phyloP scores from a whole-genome alignment of 306 rosid genomes.

The Acacia acuminata region DNA sequence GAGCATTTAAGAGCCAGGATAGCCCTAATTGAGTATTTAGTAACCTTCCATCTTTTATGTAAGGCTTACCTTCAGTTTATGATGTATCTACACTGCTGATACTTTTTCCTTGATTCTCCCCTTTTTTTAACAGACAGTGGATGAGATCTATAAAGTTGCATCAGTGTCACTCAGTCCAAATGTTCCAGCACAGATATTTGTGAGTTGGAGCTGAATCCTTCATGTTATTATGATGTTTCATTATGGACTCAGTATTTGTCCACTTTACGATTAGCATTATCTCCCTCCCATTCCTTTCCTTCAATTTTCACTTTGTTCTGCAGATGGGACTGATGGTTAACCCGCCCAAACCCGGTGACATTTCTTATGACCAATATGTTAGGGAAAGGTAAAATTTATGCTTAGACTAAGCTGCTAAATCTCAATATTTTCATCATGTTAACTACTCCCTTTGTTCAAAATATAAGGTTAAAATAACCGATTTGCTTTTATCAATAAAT shows the following conservation, averaged over 20 bases:
- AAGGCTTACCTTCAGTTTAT: constrained; percentile 12
- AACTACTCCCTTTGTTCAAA: background rate
- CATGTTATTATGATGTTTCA: constrained; percentile 13
- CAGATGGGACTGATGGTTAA: constrained; percentile 98
- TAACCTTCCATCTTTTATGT: constrained; percentile 29
- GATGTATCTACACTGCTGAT: constrained; percentile 8
- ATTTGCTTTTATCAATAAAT: no score
- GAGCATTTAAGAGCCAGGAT: background rate
- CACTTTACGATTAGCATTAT: constrained; percentile 2
- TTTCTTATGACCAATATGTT: constrained; percentile 76
- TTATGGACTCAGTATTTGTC: constrained; percentile 16
- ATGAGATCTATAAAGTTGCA: constrained; percentile 92
- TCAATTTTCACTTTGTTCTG: constrained; percentile 32
- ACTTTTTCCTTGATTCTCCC: constrained; percentile 29
- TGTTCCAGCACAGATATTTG: constrained; percentile 99
- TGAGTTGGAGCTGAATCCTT: constrained; percentile 53
- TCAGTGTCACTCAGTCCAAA: constrained; percentile 93
- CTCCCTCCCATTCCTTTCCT: constrained; percentile 23
- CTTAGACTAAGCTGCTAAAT: constrained; percentile 20
- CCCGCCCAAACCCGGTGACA: constrained; percentile 96
- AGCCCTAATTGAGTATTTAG: background rate
- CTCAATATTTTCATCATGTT: constrained; percentile 6
- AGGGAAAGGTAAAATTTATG: constrained; percentile 77
- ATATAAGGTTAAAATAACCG: no score
- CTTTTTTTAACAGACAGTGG: constrained; percentile 85